A percentile compares a stretch with the other conserved stretches of the same genome.
These are phyloP conservation scores for Fusarium sambucinum DNA, from an alignment of 2,329 filamentous ascomycete genomes.

Conservation along the genomic window DNA sequence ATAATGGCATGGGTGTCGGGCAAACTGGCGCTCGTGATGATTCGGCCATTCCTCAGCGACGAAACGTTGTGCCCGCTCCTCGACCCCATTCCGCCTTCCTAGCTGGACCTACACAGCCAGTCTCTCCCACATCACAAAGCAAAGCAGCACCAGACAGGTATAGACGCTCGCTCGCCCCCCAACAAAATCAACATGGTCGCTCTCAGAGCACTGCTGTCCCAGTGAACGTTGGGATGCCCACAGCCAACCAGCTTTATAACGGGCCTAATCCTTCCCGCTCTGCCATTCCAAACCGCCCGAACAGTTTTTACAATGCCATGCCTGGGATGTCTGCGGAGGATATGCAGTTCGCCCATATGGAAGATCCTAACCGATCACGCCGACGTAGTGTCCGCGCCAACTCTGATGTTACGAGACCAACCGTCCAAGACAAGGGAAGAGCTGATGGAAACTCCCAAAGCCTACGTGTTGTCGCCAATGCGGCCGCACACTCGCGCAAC, in stretches of 20 bases:
- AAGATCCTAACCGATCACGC: conserved; percentile 80
- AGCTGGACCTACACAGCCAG: conserved; percentile 61
- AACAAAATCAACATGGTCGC: conserved; percentile 53
- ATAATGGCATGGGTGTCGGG: conserved; percentile 53
- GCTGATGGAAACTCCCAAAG: conserved; percentile 58
- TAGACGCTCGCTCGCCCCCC: conserved; percentile 65
- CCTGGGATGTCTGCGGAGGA: conserved; percentile 74
- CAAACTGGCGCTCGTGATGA: conserved; percentile 65
- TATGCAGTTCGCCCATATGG: conserved; percentile 72
- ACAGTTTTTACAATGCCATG: conserved; percentile 63
- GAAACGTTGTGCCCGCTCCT: conserved; percentile 56
- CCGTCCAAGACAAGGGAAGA: conserved; percentile 42
- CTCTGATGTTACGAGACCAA: conserved; percentile 40
- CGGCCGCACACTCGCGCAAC: conserved; percentile 57
- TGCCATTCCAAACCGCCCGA: conserved; percentile 61
- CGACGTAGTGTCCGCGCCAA: conserved; percentile 82
- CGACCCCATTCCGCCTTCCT: conserved; percentile 60
- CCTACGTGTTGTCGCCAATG: conserved; percentile 52
- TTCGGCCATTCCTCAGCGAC: conserved; percentile 58
- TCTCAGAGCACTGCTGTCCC: conserved; percentile 54
- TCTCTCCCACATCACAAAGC: conserved; percentile 55
- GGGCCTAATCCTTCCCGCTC: conserved; percentile 48
- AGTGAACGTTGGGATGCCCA: conserved; percentile 43
- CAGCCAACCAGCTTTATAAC: conserved; percentile 50
- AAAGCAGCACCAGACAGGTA: conserved; percentile 81